Conservation (phyloP, 1,284 basidiomycete species). For the Irpex rosettiformis region DNA sequence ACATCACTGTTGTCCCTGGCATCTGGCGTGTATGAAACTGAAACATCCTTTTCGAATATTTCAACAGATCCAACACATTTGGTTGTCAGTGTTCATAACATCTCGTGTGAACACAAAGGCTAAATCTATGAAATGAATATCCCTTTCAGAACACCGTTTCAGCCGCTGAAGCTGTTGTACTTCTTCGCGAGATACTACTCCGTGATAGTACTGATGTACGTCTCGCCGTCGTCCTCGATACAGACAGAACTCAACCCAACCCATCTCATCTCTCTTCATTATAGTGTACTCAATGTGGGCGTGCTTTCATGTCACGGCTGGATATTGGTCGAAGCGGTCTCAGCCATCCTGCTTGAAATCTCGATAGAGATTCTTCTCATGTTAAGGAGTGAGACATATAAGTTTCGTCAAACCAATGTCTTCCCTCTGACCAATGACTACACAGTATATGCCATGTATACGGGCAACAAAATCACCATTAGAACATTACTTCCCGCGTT, state of each 20-base stretch:
- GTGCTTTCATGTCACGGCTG: slow-evolving; percentile 25
- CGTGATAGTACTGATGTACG: slow-evolving; percentile 24
- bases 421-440: neutral
- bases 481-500: slow-evolving; percentile 23
- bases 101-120: neutral
- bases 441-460: slow-evolving; percentile 31
- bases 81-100: slow-evolving; percentile 13
- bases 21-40: too few species aligned
- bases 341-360: slow-evolving; percentile 28
- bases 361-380: slow-evolving; percentile 31
- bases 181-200: slow-evolving; percentile 27
- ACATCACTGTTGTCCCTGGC: slow-evolving; percentile 1
- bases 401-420: neutral
- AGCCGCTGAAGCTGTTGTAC: slow-evolving; percentile 24
- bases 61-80: slow-evolving; percentile 18
- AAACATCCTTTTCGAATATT: neutral
- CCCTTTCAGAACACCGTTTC: slow-evolving; percentile 22
- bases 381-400: slow-evolving; percentile 25
- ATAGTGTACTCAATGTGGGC: slow-evolving; percentile 21
- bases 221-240: slow-evolving; percentile 6
- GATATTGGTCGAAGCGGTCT: slow-evolving; percentile 30
- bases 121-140: neutral
- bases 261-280: neutral
- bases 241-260: neutral
- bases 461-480: slow-evolving; percentile 19